Percentiles rank a stretch among this genome's conserved stretches.
Conservation (phyloP, 73 alveolate species). For the Paraurostyla sp. region DNA sequence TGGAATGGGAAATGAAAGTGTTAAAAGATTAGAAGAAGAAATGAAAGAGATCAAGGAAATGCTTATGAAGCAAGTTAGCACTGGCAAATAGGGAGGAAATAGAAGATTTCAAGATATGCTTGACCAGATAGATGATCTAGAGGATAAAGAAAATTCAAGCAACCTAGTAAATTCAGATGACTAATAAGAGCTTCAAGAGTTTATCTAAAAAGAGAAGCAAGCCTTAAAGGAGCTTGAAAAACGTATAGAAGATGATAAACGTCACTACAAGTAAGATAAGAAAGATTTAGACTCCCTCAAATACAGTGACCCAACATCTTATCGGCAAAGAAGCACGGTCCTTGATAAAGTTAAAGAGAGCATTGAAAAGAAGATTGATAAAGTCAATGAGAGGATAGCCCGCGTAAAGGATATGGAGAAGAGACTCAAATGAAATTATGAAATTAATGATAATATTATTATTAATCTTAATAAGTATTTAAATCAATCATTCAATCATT, state of each 20-base stretch:
- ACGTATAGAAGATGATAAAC: constrained; percentile 31
- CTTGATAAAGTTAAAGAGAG: constrained; percentile 24
- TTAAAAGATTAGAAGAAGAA: constrained; percentile 28
- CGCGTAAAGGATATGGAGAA: constrained; percentile 27
- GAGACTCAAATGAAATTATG: background rate
- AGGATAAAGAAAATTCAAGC: background rate
- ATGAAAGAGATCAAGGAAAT: constrained; percentile 50
- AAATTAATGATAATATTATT: too few species aligned
- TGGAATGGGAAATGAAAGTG: background rate
- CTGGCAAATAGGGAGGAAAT: background rate
- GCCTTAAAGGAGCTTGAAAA: constrained; percentile 19
- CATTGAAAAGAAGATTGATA: constrained; percentile 34
- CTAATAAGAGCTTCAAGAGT: background rate
- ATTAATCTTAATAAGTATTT: too few species aligned
- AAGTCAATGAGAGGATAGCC: constrained; percentile 26
- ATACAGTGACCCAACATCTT: constrained; percentile 18
- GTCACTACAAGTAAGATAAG: constrained; percentile 40
- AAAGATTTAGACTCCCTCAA: constrained; percentile 2
- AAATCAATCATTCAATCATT: too few species aligned
- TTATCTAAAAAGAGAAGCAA: background rate
- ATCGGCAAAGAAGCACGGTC: background rate
- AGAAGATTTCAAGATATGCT: constrained; percentile 14
- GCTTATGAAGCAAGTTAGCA: background rate
- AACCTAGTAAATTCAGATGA: background rate
- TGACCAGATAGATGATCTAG: background rate